Percentiles rank a stretch among this genome's conserved stretches.
Conservation (phyloP, 2,329 filamentous ascomycete genomes). For the Myriosclerotinia duriaeana region DNA sequence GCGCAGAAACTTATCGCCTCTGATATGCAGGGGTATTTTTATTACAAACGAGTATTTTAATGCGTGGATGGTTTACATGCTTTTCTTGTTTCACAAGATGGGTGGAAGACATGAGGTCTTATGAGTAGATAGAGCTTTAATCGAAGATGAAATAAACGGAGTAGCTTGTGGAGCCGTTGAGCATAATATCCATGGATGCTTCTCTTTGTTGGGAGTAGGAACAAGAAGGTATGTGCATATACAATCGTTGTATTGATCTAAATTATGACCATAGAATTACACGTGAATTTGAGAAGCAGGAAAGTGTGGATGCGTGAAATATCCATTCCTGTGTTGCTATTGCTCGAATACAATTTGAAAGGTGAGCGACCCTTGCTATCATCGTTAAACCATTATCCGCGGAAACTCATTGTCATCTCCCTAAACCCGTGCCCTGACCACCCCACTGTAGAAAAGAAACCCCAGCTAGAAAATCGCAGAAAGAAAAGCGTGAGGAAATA, state of each 20-base stretch:
- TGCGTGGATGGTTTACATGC: too few relatives aligned
- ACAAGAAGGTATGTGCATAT: not conserved
- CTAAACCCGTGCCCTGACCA: conserved; percentile 3
- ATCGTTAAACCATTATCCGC: conserved; percentile 21
- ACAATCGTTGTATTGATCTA: not conserved
- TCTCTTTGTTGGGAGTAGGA: not conserved
- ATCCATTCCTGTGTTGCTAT: conserved; percentile 2
- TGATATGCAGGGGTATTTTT: too few relatives aligned
- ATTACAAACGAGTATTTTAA: too few relatives aligned
- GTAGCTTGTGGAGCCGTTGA: not conserved
- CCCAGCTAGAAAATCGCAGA: conserved; percentile 15
- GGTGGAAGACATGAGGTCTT: too few relatives aligned
- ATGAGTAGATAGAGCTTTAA: too few relatives aligned
- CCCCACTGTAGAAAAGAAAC: conserved; percentile 19
- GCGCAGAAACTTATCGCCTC: too few relatives aligned
- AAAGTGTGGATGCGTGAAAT: not conserved
- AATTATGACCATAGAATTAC: not conserved
- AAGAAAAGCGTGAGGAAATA: conserved; percentile 18
- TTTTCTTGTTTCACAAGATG: too few relatives aligned
- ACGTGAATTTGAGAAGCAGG: not conserved
- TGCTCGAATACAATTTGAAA: conserved; percentile 22
- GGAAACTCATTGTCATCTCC: conserved; percentile 7
- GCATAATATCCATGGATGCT: not conserved
- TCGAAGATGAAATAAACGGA: not conserved
- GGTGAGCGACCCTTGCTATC: conserved; percentile 13